Conservation (phyloP, 805 yeast genomes). For the Candida anglica region DNA sequence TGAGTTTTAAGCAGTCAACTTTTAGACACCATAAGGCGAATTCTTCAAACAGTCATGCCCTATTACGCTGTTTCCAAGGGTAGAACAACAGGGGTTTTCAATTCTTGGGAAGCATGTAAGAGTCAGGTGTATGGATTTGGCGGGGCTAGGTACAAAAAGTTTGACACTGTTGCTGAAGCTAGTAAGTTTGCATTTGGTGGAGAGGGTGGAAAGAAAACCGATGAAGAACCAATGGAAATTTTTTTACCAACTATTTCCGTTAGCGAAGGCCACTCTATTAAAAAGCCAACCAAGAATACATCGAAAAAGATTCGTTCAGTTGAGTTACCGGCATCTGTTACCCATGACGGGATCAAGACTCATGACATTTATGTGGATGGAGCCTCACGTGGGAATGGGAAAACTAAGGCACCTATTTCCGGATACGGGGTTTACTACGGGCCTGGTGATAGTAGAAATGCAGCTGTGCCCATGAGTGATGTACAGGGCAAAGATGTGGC, state of each 20-base stretch:
- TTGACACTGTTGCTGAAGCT: slow-evolving; percentile 48
- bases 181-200: slow-evolving; percentile 36
- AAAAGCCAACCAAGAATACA: too few species aligned
- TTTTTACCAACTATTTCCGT: too few species aligned
- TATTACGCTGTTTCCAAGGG: slow-evolving; percentile 40
- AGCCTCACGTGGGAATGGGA: slow-evolving; percentile 62
- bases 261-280: too few species aligned
- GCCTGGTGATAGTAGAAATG: slow-evolving; percentile 47
- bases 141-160: slow-evolving; percentile 57
- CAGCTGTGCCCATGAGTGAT: slow-evolving; percentile 44
- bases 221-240: too few species aligned
- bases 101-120: slow-evolving; percentile 56
- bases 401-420: slow-evolving; percentile 26
- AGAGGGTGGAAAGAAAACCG: too few species aligned
- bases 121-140: slow-evolving; percentile 50
- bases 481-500: slow-evolving; percentile 14
- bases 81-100: slow-evolving; percentile 48
- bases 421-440: slow-evolving; percentile 83
- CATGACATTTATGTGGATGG: slow-evolving; percentile 77
- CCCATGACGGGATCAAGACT: too few species aligned
- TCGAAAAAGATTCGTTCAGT: too few species aligned
- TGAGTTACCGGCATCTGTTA: too few species aligned
- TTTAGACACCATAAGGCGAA: too few species aligned
- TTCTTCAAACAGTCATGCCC: slow-evolving; percentile 12
- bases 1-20: too few species aligned